Base-by-base conservation (phyloP, 495 filamentous ascomycete genomes). In the Tetracladium marchalianum region DNA sequence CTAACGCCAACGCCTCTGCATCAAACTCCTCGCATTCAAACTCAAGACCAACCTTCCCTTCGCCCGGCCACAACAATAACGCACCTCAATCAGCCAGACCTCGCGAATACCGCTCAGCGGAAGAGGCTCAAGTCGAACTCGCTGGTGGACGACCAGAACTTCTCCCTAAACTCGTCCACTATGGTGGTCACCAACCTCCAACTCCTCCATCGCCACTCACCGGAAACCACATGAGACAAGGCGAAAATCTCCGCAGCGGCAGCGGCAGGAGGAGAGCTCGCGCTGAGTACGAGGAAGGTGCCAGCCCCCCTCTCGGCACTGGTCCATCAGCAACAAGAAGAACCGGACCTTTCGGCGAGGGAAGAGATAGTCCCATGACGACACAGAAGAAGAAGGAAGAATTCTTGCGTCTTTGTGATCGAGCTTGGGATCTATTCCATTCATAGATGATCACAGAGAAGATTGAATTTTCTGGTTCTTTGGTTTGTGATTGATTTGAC, bases 361-460 rank as follows among this genome's bases (percentile, higher is more conserved):
- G 82, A 8, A 68, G 87, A 39, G 85, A 92, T 51, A 87, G 85
- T 39, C 87, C 89, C 4, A 87, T 88, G 47, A 84, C 78, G n/a
- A 77, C 88, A 58, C 69, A 77, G 46, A 80, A 77, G 62, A 98
- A 98, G 80, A 87, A 90, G 62, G 90, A 95, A 38, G 90, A 98
- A 58, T 98, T 98, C 60, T 64, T 98, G 52, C 68, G 73, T 39
- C 65, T 97, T 35, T 98, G 92, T 58, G 78, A 83, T 41, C 71
- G 87, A 56, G 90, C 90, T 18, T 98, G 92, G 92, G 92, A 98
- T 68, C 60, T 98, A 43, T 93, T 98, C 62, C 92, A 97, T 69
- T 95, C 89, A 41, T 98, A 69, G 81, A 39, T 17, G 9, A 43
- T 11, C 17, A 12, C 7, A 16, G 2, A 18, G 11, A 41, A 17